phyloP scores from a whole-genome alignment of 257 asterid genomes.

The Solanum pennellii region DNA sequence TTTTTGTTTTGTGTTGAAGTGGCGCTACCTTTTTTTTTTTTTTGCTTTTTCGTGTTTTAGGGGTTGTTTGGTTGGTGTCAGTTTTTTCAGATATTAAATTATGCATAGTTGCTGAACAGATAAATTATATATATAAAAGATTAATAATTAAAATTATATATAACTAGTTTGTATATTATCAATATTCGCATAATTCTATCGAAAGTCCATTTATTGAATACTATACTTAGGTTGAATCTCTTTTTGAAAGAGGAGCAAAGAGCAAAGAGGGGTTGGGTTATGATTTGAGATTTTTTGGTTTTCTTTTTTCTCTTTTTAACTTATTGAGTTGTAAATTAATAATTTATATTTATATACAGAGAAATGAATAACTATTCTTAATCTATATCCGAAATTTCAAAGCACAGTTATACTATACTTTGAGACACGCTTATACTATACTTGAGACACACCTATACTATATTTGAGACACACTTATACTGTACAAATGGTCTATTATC shows the following conservation, averaged over 20 bases:
- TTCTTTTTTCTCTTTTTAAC: not conserved
- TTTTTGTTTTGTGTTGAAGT: not conserved
- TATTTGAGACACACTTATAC: no score
- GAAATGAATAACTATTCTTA: no score
- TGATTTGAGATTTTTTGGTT: not conserved
- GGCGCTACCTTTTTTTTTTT: not conserved
- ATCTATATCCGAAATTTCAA: fast-evolving
- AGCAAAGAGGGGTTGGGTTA: not conserved
- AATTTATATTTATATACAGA: not conserved
- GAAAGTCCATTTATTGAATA: not conserved
- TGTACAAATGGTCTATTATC: no score
- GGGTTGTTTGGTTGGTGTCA: not conserved
- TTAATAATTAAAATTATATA: no score
- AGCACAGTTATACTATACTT: no score
- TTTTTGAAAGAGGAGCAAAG: not conserved
- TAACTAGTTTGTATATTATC: no score
- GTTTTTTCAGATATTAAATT: not conserved
- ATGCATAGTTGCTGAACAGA: not conserved
- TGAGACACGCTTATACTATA: no score
- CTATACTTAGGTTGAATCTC: not conserved
- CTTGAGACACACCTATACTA: no score
- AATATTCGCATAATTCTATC: not conserved
- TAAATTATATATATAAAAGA: no score
- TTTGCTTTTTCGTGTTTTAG: not conserved
- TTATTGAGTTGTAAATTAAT: not conserved